These are phyloP conservation scores for Lecanicillium sp. DNA, from an alignment of 2,329 filamentous ascomycete genomes.

Conservation along the genomic window DNA sequence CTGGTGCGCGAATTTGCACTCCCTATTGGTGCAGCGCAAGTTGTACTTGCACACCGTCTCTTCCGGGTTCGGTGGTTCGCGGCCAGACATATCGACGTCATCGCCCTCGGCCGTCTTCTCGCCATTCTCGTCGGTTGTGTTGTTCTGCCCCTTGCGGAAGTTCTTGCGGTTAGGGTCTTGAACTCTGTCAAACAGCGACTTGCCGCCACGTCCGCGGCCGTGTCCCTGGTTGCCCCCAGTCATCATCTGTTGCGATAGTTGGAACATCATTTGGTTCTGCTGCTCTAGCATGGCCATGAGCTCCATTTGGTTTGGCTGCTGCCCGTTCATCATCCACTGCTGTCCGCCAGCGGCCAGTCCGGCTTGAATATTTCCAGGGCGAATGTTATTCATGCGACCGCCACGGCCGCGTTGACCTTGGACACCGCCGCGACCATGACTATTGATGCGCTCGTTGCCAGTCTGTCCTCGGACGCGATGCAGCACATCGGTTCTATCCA, in stretches of 20 bases:
- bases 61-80: conserved; percentile 47
- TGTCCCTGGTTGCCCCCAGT: conserved; percentile 44
- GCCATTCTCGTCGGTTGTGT: conserved; percentile 26
- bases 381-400: conserved; percentile 43
- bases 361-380: conserved; percentile 39
- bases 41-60: conserved; percentile 84
- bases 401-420: conserved; percentile 45
- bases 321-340: conserved; percentile 41
- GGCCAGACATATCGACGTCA: conserved; percentile 57
- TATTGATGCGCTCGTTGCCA: conserved; percentile 73
- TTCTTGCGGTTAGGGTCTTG: conserved; percentile 44
- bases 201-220: conserved; percentile 33
- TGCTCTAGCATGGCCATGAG: conserved; percentile 76
- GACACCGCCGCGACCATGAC: conserved; percentile 65
- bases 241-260: conserved; percentile 57
- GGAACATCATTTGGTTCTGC: conserved; percentile 78
- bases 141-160: conserved; percentile 38
- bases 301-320: conserved; percentile 41
- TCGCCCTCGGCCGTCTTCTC: conserved; percentile 34
- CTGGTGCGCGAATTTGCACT: conserved; percentile 91
- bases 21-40: conserved; percentile 74
- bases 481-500: conserved; percentile 73
- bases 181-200: conserved; percentile 69
- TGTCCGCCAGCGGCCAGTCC: conserved; percentile 32
- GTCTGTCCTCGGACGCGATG: conserved; percentile 69